Evolutionary conservation across 2,329 filamentous ascomycete genomes (phyloP).

Genomic region (Neopestalotiopsis sp.): DNA sequence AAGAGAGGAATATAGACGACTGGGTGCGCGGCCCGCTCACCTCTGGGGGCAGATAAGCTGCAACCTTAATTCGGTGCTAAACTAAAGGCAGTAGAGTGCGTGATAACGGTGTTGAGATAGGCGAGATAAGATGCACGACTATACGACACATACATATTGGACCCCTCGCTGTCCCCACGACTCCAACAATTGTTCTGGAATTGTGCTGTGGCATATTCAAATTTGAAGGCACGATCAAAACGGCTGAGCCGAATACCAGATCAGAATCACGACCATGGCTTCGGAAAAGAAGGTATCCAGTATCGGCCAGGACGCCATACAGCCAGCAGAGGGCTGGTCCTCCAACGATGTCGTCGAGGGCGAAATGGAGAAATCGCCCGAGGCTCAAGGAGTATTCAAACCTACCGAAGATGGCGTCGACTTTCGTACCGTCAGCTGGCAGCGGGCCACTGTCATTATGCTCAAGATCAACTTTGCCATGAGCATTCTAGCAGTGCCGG

Average conservation of each 20-base stretch:
- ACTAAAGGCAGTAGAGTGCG: neutral
- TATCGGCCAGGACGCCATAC: neutral
- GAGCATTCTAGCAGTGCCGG: slow-evolving; percentile 31
- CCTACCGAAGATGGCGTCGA: slow-evolving; percentile 33
- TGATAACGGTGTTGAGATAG: neutral
- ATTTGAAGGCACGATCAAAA: neutral
- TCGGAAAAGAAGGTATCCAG: neutral
- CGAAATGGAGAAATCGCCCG: neutral
- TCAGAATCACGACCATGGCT: neutral
- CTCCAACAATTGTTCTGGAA: neutral
- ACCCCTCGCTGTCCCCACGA: neutral
- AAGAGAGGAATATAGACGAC: neutral
- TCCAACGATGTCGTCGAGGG: neutral
- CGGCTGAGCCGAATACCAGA: neutral
- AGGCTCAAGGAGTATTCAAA: slow-evolving; percentile 31
- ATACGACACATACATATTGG: slow-evolving; percentile 5
- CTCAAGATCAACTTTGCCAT: slow-evolving; percentile 40
- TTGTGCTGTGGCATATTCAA: neutral
- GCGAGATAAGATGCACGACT: neutral
- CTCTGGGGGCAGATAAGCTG: neutral
- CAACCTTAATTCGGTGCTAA: neutral
- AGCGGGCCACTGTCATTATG: slow-evolving; percentile 46
- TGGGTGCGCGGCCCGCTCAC: neutral
- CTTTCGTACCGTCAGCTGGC: slow-evolving; percentile 43
- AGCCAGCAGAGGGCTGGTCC: neutral